Evolutionary conservation across 1,284 basidiomycete genomes (phyloP), one percentile per base, ranked within the genome.

Genomic region (Sporisorium reilianum): DNA sequence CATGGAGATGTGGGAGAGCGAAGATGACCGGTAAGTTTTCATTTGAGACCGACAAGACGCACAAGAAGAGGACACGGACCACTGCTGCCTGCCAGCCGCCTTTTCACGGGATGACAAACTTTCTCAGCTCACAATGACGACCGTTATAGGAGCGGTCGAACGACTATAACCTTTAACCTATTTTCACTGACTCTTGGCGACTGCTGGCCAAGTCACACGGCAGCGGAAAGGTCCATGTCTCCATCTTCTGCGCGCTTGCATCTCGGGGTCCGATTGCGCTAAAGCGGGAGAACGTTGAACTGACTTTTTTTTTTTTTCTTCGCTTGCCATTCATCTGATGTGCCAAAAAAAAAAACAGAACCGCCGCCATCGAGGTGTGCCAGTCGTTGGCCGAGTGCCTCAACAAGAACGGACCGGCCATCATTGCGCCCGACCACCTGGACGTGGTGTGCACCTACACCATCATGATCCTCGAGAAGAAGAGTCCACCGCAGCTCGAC

Each of bases 21-120:
- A 99, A 86, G 97, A 99, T 83, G 95, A 98, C 88, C 95, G 97
- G 95, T 97, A 83, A 88, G 95, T 91, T 61, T 51, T 12, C 5
- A n/a, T 18, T 28, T 30, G 48, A 44, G 62, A 53, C 51, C n/a
- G n/a, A n/a, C n/a, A n/a, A 57, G 53, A 42, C 48, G 70, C 56
- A 72, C 22, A 54, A 45, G 23, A 9, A 45, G 18, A 32, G 46
- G 46, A 53, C 30, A 23, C 20, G 46, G 49, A 52, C 40, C 11
- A 25, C 8, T 25, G 34, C 25, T 18, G 49, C n/a, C 5, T 22
- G 34, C 36, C 30, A 22, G 53, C 63, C 64, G 53, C 73, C 73
- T 20, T 62, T 64, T 56, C 34, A 61, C 53, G 81, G 87, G 90
- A 92, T 91, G 91, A 91, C 82, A 87, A 85, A 84, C 75, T 79